Evolutionary conservation across 257 asterid genomes (phyloP), one percentile per base, ranked within the genome.

Genomic region (Nicotiana otophora): DNA sequence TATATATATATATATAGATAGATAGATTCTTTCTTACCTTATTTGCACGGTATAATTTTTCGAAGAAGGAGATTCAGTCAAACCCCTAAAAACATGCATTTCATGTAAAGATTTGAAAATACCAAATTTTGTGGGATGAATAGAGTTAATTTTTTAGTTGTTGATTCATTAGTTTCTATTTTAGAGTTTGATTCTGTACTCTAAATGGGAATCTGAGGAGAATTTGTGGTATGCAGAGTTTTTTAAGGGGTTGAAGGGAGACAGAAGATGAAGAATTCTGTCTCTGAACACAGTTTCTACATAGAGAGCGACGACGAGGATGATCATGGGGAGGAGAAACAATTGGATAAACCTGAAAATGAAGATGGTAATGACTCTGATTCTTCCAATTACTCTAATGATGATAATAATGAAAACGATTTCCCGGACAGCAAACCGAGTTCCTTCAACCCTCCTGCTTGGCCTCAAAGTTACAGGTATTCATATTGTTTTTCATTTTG

Each of bases 391-490:
- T 87, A 87, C 76, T 85, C 89, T 20, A 86, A 79, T 51, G 97
- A 93, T 60, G 85, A 87, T n/a, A 66, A 86, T 16, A 60, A 88
- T 57, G 88, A 83, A 20, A 54, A 83, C 31, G 82, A 84, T 34
- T 82, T 75, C 20, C 90, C 83, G 15, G 92, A 84, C 62, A 86
- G 94, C 86, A 87, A 83, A 61, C 86, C 88, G 30, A 76, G 65
- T 80, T 92, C 97, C 54, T 70, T 89, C 85, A 86, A 83, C 39
- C 84, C 93, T 61, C 84, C 93, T 61, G 85, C 95, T 69, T 95
- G 99, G 99, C 99, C 99, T 90, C 99, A 93, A 78, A 95, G 98
- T 92, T 95, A 93, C 88, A 91, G 98, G 98, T 95, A 81, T 48
- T 75, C 42, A 10, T 23, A 51, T 31, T 39, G 23, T 6, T 61